Conservation (phyloP, 805 yeast genomes). For the Ogataea ganodermae region DNA sequence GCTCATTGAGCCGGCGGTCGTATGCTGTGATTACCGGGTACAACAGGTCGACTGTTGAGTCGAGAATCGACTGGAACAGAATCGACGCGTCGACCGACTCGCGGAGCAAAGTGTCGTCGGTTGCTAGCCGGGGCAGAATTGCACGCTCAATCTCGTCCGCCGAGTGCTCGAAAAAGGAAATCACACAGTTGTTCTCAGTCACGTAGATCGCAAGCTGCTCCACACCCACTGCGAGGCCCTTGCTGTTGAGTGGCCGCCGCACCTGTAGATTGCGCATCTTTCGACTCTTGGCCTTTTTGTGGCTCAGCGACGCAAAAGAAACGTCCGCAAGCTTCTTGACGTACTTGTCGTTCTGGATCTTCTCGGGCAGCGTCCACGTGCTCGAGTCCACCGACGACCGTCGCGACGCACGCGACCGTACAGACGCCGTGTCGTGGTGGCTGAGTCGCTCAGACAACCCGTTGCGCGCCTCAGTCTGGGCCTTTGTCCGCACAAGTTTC, state of each 20-base stretch:
- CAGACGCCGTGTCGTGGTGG: slow-evolving; percentile 8
- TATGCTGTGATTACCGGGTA: slow-evolving; percentile 58
- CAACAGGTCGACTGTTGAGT: slow-evolving; percentile 54
- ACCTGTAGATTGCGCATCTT: slow-evolving; percentile 38
- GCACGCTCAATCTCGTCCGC: slow-evolving; percentile 56
- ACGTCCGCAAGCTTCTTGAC: slow-evolving; percentile 39
- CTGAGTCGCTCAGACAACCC: slow-evolving; percentile 1
- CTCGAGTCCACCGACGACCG: neutral
- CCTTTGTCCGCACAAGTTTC: slow-evolving; percentile 40
- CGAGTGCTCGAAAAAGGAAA: slow-evolving; percentile 59
- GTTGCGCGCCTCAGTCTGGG: slow-evolving; percentile 1
- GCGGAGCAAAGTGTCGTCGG: slow-evolving; percentile 49
- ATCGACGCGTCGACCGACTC: slow-evolving; percentile 54
- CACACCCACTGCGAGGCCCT: slow-evolving; percentile 48
- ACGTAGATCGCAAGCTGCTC: slow-evolving; percentile 59
- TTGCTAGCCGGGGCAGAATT: slow-evolving; percentile 46
- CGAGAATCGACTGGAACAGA: slow-evolving; percentile 55
- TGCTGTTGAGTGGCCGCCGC: slow-evolving; percentile 45
- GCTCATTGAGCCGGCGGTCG: slow-evolving; percentile 46
- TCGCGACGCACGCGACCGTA: slow-evolving; percentile 4
- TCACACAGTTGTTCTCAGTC: slow-evolving; percentile 45
- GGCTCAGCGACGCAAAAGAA: slow-evolving; percentile 22
- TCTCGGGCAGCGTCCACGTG: slow-evolving; percentile 19
- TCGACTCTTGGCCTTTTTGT: slow-evolving; percentile 15
- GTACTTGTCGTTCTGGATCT: slow-evolving; percentile 27